Conservation (phyloP, 805 yeast species). For the Cyberlindnera subsufficiens region DNA sequence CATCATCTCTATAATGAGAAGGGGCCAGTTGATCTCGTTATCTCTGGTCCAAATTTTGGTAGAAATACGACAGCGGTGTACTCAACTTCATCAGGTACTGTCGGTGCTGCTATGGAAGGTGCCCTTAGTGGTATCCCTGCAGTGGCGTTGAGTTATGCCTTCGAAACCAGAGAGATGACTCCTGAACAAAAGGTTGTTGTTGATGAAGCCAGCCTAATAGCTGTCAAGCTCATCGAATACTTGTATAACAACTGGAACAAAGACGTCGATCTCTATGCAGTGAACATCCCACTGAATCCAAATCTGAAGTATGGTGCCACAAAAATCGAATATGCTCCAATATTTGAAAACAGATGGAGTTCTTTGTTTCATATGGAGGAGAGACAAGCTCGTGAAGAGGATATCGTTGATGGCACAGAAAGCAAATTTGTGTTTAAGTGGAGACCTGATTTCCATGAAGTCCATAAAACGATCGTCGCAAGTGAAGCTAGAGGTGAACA, state of each 20-base stretch:
- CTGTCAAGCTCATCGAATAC: constrained; percentile 58
- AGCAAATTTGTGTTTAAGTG: constrained; percentile 57
- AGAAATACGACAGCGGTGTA: constrained; percentile 87
- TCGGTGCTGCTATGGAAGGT: constrained; percentile 96
- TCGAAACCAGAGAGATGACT: constrained; percentile 47
- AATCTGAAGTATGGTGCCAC: constrained; percentile 49
- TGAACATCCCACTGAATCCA: constrained; percentile 74
- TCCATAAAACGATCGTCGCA: constrained; percentile 45
- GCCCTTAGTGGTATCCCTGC: constrained; percentile 59
- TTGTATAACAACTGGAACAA: constrained; percentile 53
- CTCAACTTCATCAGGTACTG: constrained; percentile 87
- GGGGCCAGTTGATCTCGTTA: constrained; percentile 72
- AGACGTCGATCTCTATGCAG: constrained; percentile 65
- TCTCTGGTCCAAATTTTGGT: constrained; percentile 96
- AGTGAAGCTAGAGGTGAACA: constrained; percentile 26
- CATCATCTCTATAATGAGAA: constrained; percentile 55
- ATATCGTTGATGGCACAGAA: constrained; percentile 43
- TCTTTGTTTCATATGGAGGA: constrained; percentile 40
- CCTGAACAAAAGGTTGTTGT: constrained; percentile 26
- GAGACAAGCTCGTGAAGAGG: constrained; percentile 23
- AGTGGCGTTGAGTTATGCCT: constrained; percentile 86
- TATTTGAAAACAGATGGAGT: constrained; percentile 76
- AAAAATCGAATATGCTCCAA: constrained; percentile 67
- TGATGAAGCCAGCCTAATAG: constrained; percentile 58
- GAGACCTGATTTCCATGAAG: constrained; percentile 76